Conservation (phyloP, 116 monocot species). For the Phalaenopsis hybrid region DNA sequence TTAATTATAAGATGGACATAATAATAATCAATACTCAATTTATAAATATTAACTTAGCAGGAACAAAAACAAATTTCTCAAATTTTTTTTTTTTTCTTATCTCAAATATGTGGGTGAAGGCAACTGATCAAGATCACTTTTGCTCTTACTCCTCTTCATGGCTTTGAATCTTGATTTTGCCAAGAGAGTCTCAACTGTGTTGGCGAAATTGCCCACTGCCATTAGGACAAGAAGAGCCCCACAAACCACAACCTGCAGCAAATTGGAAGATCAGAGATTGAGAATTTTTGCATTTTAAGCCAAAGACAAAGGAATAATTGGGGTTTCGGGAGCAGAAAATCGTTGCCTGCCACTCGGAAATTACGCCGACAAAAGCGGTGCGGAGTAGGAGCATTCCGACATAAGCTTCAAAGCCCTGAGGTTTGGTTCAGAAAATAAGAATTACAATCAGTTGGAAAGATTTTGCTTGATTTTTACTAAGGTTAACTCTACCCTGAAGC, state of each 20-base stretch:
- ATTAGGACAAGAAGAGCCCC: slow-evolving; percentile 76
- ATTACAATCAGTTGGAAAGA: neutral
- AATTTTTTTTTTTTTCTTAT: neutral
- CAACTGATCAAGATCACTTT: slow-evolving; percentile 37
- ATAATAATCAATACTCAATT: too few relatives aligned
- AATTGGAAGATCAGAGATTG: neutral
- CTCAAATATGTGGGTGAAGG: slow-evolving; percentile 4
- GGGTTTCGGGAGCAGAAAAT: neutral
- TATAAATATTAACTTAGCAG: too few relatives aligned
- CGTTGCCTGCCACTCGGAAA: slow-evolving; percentile 88
- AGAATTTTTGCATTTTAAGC: neutral
- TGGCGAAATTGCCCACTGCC: slow-evolving; percentile 88
- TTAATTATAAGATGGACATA: too few relatives aligned
- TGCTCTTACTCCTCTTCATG: slow-evolving; percentile 73
- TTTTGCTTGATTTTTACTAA: neutral
- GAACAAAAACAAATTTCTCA: neutral
- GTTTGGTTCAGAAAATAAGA: neutral
- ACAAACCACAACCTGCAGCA: slow-evolving; percentile 63
- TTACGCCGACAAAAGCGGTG: slow-evolving; percentile 48
- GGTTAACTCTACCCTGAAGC: too few relatives aligned
- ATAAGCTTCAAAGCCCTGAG: slow-evolving; percentile 86
- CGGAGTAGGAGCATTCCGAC: slow-evolving; percentile 68
- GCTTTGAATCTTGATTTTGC: slow-evolving; percentile 79
- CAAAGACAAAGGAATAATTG: neutral
- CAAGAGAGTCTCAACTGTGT: slow-evolving; percentile 84